Conservation (phyloP, 257 asterid genomes). For the Penstemon davidsonii region DNA sequence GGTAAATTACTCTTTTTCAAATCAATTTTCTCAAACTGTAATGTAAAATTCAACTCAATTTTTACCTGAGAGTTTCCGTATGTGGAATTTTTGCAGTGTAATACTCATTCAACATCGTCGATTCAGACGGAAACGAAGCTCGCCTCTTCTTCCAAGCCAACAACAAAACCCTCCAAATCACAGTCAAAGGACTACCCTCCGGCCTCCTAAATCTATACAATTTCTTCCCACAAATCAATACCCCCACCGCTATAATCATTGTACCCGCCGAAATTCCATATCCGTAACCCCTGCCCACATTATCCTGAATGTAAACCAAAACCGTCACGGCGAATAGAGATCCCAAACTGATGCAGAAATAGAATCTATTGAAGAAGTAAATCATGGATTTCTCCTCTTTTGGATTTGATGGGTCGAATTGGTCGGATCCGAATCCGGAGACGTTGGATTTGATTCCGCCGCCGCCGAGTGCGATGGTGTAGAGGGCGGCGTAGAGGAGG, state of each 20-base stretch:
- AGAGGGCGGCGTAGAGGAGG: constrained; percentile 70
- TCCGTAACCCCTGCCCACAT: constrained; percentile 85
- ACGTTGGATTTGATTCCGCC: constrained; percentile 91
- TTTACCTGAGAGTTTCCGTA: constrained; percentile 56
- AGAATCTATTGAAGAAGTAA: constrained; percentile 80
- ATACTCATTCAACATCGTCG: constrained; percentile 53
- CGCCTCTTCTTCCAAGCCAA: constrained; percentile 65
- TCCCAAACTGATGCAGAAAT: constrained; percentile 79
- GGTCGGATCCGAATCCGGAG: constrained; percentile 90
- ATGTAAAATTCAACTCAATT: not conserved
- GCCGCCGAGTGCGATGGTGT: constrained; percentile 79
- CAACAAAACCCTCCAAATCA: constrained; percentile 58
- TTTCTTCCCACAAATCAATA: constrained; percentile 52
- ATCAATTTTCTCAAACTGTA: too few relatives aligned
- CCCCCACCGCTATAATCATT: constrained; percentile 55
- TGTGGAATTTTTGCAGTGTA: constrained; percentile 52
- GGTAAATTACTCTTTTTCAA: too few relatives aligned
- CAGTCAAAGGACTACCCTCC: constrained; percentile 80
- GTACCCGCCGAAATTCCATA: constrained; percentile 85
- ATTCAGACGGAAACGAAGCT: constrained; percentile 45
- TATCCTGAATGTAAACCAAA: constrained; percentile 76
- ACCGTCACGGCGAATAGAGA: constrained; percentile 79
- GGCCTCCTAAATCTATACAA: constrained; percentile 65
- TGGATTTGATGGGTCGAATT: constrained; percentile 63
- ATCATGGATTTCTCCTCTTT: constrained; percentile 68